Conservation (phyloP, 306 rosid genomes). For the Dalbergia oliveri region DNA sequence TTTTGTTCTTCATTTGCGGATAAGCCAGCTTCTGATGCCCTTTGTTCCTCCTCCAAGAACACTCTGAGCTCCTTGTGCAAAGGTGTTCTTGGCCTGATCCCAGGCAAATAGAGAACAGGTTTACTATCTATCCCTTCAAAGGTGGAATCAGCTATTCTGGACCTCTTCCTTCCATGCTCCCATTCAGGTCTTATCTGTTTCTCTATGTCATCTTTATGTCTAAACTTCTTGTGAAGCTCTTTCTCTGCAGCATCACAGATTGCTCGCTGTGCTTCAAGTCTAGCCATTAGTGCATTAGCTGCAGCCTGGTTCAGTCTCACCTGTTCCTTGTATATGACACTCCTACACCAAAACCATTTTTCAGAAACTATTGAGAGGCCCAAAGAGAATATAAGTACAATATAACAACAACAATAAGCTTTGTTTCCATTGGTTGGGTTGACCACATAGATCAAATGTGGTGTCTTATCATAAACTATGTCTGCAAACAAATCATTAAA, state of each 20-base stretch:
- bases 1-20: slow-evolving; percentile 58
- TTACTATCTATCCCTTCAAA: slow-evolving; percentile 62
- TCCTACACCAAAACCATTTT: slow-evolving; percentile 59
- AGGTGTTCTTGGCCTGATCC: slow-evolving; percentile 66
- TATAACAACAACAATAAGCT: not conserved
- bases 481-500: too few species aligned
- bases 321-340: slow-evolving; percentile 95
- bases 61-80: slow-evolving; percentile 87
- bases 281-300: slow-evolving; percentile 84
- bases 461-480: too few species aligned
- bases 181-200: slow-evolving; percentile 76
- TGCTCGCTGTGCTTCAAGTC: slow-evolving; percentile 92
- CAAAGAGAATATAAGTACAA: not conserved
- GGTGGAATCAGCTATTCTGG: slow-evolving; percentile 69
- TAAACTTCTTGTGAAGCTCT: slow-evolving; percentile 84
- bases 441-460: too few species aligned
- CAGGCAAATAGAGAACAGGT: slow-evolving; percentile 63
- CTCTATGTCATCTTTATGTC: slow-evolving; percentile 79
- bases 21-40: slow-evolving; percentile 62
- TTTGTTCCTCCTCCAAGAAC: slow-evolving; percentile 92
- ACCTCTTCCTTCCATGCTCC: slow-evolving; percentile 90
- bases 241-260: slow-evolving; percentile 86
- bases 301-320: slow-evolving; percentile 96
- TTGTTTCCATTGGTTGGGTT: too few species aligned
- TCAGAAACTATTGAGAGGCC: not conserved